phyloP scores from a whole-genome alignment of 306 rosid species.

The Adenanthera pavonina region DNA sequence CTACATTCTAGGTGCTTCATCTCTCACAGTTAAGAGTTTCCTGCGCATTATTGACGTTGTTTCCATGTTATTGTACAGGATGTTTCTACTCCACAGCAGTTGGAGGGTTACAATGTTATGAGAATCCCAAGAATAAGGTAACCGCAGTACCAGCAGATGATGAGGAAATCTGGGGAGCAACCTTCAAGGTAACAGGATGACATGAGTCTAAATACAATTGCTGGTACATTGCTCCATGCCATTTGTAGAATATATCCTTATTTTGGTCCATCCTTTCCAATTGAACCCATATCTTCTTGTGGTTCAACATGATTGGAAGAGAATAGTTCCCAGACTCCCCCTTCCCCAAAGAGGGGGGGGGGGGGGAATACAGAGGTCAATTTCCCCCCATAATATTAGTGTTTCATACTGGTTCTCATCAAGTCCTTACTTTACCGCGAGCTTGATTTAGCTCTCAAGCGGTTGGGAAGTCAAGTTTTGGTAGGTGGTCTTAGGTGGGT shows the following conservation, averaged over 20 bases:
- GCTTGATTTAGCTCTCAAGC: constrained; percentile 11
- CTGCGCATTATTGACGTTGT: constrained; percentile 21
- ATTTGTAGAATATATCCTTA: constrained; percentile 10
- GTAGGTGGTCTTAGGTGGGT: constrained; percentile 16
- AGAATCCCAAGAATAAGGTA: constrained; percentile 87
- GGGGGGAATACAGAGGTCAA: neutral
- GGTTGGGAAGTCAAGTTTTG: constrained; percentile 29
- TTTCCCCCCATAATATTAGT: neutral
- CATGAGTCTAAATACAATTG: neutral
- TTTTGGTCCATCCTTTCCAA: neutral
- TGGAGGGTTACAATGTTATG: constrained; percentile 88
- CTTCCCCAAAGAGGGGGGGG: too few relatives aligned
- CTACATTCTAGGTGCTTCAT: neutral
- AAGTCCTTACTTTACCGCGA: neutral
- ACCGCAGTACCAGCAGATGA: constrained; percentile 91
- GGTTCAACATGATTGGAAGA: neutral
- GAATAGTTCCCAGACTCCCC: neutral
- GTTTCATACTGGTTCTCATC: neutral
- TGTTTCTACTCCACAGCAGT: constrained; percentile 84
- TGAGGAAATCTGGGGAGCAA: constrained; percentile 98
- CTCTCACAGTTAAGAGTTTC: neutral
- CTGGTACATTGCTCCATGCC: constrained; percentile 11
- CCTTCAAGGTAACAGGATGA: constrained; percentile 75
- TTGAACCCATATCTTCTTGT: neutral
- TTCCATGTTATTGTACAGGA: constrained; percentile 54